Evolutionary conservation across 345 rosid species (phyloP), one percentile per base, ranked within the genome.

Genomic region (Euphorbia pulcherrima): DNA sequence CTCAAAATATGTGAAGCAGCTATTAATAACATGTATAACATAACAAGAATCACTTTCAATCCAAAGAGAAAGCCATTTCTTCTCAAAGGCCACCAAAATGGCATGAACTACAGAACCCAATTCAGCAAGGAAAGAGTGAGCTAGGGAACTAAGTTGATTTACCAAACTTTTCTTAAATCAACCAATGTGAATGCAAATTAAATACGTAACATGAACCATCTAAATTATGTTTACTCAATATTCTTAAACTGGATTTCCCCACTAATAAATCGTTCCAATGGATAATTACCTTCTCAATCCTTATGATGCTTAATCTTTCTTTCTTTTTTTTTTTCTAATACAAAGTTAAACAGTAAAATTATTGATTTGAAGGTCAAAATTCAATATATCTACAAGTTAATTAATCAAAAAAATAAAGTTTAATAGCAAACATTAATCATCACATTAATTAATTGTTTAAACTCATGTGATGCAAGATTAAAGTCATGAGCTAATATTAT

Each of bases 301-400:
- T 10, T 21, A 7, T 39, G 14, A 20, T 33, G 24, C 18, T 21
- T 28, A 48, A 18, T n/a, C n/a, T n/a, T n/a, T n/a, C n/a, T n/a
- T n/a, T n/a, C 21, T 48, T 35, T 24, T 24, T 3, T 39, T 33
- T 17, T 52, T 39, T 11, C 8, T n/a, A n/a, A n/a, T 33, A 26
- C 14, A 62, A 41, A 65, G 60, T 33, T 65, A 35, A 65, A 65
- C 60, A 20, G 2, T 46, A 40, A 28, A 5, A 8, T 6, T 28
- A 21, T 58, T 48, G 28, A 17, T 44, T 40, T 62, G 30, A 2
- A 20, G 64, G 64, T 57, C 71, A 57, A 57, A 68, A 27, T 11
- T 47, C 47, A 58, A 39, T 8, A 1, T 64, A 44, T 33, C 3
- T 33, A 33, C n/a, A 33, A 33, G 37, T 33, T 33, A n/a, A n/a